These are phyloP conservation scores for Mycosphaerella sp. DNA, from an alignment of 2,329 filamentous ascomycete genomes.

Conservation along the genomic window DNA sequence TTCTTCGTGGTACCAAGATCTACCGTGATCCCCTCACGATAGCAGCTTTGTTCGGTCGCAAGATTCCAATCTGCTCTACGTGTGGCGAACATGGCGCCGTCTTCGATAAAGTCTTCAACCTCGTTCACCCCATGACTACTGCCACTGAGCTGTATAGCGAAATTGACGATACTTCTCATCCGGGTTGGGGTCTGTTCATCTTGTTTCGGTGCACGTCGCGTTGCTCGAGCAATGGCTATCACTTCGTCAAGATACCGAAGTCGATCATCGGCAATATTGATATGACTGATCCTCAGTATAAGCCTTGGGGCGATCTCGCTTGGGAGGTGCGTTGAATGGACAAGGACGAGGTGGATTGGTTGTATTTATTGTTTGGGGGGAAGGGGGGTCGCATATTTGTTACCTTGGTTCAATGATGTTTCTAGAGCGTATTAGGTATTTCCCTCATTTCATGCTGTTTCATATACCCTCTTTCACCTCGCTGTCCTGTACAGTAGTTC, in stretches of 20 bases:
- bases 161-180: constrained; percentile 6
- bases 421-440: too few species aligned
- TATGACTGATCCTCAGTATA: too few species aligned
- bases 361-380: too few species aligned
- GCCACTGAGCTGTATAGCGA: neutral
- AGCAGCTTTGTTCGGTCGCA: constrained; percentile 7
- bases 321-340: neutral
- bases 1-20: constrained; percentile 2
- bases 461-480: too few species aligned
- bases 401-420: too few species aligned
- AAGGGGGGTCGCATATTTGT: too few species aligned
- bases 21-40: constrained; percentile 14
- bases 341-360: neutral
- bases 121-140: neutral
- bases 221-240: neutral
- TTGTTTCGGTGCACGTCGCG: constrained; percentile 5
- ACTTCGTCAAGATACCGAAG: too few species aligned
- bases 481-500: too few species aligned
- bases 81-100: constrained; percentile 7
- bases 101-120: constrained; percentile 8
- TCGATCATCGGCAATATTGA: too few species aligned
- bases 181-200: constrained; percentile 13
- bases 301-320: neutral
- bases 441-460: too few species aligned
- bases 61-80: constrained; percentile 8